Base-by-base conservation (phyloP, 345 rosid genomes). In the Gossypium australe region DNA sequence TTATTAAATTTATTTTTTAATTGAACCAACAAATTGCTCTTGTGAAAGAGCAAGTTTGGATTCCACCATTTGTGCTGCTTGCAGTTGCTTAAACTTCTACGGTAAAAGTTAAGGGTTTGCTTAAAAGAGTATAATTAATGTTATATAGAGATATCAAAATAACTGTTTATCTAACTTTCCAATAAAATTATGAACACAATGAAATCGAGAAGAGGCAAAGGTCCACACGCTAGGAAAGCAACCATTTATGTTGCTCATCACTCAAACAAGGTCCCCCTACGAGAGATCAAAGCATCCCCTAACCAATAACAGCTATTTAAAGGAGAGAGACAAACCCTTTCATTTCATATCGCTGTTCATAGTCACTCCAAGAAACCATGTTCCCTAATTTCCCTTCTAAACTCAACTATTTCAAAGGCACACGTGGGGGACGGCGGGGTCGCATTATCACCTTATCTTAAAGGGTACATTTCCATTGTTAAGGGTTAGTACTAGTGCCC, bases 191-290 rank as follows among this genome's bases (percentile, higher is more conserved):
- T 13, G 0, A 48, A 20, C 47, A 2, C 8, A 38, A 38, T 34
- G 2, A 67, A 66, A 47, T 67, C 43, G 9, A 41, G 58, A 49
- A 68, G 18, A 3, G 6, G 3, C 2, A 68, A 34, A 48, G 72
- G 44, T 49, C 58, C 22, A 68, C 72, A 68, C 24, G 44, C n/a
- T 8, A 25, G 57, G 58, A 49, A 68, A 48, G 58, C 72, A 48
- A 68, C 34, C 20, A 48, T 68, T 68, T 5, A n/a, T 48, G 72
- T 68, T 68, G 25, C 72, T 25, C 11, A 25, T 49, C 22, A 6
- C 41, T 49, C 22, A 48, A 14, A 68, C 11, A 48, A 25, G 56
- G 56, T 25, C 41, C 72, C 72, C 44, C 18, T 24, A 8, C 43
- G 7, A 68, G 72, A 43, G 56, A 48, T 68, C 58, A 25, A 67